phyloP scores from a whole-genome alignment of 345 rosid genomes.

The Erysimum cheiranthoides region DNA sequence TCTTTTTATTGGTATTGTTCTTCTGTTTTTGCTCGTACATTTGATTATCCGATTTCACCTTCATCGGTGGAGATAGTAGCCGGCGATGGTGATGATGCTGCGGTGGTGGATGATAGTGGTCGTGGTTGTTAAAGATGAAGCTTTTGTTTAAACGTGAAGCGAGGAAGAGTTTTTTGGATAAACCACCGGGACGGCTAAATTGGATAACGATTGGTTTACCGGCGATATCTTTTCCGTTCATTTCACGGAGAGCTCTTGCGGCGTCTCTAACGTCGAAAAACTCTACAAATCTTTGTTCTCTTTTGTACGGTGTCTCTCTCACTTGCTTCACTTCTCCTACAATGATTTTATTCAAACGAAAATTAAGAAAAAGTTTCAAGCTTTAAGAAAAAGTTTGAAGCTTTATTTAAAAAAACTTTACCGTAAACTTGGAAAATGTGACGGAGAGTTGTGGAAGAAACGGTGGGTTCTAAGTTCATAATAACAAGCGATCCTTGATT shows the following conservation, averaged over 20 bases:
- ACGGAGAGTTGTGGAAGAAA: constrained; percentile 59
- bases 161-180: constrained; percentile 53
- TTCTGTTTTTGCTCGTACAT: constrained; percentile 45
- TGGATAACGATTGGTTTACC: constrained; percentile 67
- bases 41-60: constrained; percentile 26
- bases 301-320: constrained; percentile 90
- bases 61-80: background rate
- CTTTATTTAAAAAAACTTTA: constrained; percentile 17
- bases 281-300: constrained; percentile 83
- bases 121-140: constrained; percentile 34
- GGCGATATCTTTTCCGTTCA: constrained; percentile 70
- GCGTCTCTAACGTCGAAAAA: constrained; percentile 88
- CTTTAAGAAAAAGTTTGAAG: background rate
- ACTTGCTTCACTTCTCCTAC: constrained; percentile 80
- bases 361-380: background rate
- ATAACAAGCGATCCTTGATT: constrained; percentile 91
- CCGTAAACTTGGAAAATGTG: constrained; percentile 72
- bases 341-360: background rate
- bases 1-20: background rate
- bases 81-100: constrained; percentile 4
- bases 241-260: constrained; percentile 65
- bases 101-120: constrained; percentile 9
- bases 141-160: constrained; percentile 33
- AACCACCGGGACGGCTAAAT: constrained; percentile 94
- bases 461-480: constrained; percentile 76